These are phyloP conservation scores for Hippophae tibetana DNA, from an alignment of 306 rosid genomes.

Conservation along the genomic window DNA sequence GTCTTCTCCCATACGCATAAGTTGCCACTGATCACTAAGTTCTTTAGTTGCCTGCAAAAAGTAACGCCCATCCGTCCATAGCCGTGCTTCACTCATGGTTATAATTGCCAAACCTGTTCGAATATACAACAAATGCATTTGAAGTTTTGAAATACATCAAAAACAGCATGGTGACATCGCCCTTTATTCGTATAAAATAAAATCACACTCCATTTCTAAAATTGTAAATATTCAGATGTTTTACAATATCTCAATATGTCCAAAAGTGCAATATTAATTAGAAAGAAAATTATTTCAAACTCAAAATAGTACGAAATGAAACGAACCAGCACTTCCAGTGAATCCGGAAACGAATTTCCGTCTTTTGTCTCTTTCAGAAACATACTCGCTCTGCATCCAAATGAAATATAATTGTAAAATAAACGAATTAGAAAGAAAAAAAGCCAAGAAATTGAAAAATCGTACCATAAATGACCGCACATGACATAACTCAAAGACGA, in stretches of 20 bases:
- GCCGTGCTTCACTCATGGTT: constrained; percentile 58
- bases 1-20: constrained; percentile 97
- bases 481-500: too few species aligned
- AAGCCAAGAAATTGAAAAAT: background rate
- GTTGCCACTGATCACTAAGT: constrained; percentile 78
- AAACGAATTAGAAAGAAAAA: background rate
- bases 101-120: constrained; percentile 79
- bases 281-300: too few species aligned
- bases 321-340: constrained; percentile 91
- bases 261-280: too few species aligned
- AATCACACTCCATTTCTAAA: too few species aligned
- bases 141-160: background rate
- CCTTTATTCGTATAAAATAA: too few species aligned
- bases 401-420: background rate
- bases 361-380: constrained; percentile 76
- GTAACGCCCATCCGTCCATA: constrained; percentile 97
- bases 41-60: constrained; percentile 85
- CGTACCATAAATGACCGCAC: background rate
- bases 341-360: constrained; percentile 90
- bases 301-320: background rate
- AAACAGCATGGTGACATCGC: background rate
- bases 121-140: constrained; percentile 1
- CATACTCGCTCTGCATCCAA: constrained; percentile 85
- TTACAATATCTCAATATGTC: too few species aligned
- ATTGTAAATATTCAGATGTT: too few species aligned